Evolutionary conservation across 192 early-diverging fungal species (phyloP).

Genomic region (Funneliformis mosseae): DNA sequence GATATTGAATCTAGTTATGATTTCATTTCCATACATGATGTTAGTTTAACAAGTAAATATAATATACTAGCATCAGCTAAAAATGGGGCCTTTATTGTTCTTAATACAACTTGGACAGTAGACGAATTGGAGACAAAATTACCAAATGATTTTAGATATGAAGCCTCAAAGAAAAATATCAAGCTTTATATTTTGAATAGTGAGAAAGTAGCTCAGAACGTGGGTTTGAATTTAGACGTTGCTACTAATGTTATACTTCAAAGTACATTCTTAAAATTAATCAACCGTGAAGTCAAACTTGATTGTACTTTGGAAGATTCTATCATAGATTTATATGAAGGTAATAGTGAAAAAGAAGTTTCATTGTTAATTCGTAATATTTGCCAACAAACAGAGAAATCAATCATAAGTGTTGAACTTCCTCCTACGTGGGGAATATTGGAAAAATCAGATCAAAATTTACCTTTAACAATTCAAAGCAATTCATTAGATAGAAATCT

Average conservation of each 20-base stretch:
- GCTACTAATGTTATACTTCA: conserved; percentile 62
- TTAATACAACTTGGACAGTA: conserved; percentile 69
- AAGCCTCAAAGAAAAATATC: conserved; percentile 53
- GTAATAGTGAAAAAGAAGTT: conserved; percentile 32
- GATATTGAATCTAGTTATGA: conserved; percentile 50
- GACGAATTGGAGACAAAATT: conserved; percentile 72
- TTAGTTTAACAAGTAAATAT: conserved; percentile 57
- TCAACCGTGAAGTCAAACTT: neutral
- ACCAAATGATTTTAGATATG: conserved; percentile 62
- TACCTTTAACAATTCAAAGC: conserved; percentile 37
- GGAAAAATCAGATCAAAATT: conserved; percentile 38
- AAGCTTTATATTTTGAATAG: conserved; percentile 68
- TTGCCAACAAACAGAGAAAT: conserved; percentile 34
- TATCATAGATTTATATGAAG: conserved; percentile 38
- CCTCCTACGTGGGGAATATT: conserved; percentile 51
- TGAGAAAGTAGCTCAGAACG: conserved; percentile 61
- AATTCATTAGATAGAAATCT: conserved; percentile 40
- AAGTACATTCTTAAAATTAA: conserved; percentile 50
- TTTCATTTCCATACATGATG: conserved; percentile 68
- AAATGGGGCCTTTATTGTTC: conserved; percentile 54
- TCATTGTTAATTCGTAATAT: conserved; percentile 12
- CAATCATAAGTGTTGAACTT: conserved; percentile 40
- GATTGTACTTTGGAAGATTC: conserved; percentile 11
- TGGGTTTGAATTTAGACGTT: conserved; percentile 52
- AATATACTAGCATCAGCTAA: conserved; percentile 60